phyloP scores from a whole-genome alignment of 1,284 basidiomycete species.

The Cryptococcus neoformans region DNA sequence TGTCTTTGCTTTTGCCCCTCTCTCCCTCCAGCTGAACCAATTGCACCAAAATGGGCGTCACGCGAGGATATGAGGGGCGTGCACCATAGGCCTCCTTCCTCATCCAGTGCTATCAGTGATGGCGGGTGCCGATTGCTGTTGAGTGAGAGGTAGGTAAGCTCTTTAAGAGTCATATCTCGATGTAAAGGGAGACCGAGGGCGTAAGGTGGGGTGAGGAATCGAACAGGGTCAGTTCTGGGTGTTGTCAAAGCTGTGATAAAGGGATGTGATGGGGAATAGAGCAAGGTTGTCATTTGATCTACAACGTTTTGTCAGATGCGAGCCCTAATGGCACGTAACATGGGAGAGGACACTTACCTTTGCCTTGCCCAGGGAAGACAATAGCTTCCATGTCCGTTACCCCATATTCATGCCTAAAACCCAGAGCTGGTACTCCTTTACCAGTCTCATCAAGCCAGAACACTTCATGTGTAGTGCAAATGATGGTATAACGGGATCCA shows the following conservation, averaged over 20 bases:
- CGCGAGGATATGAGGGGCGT: background rate
- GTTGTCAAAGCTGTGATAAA: constrained; percentile 16
- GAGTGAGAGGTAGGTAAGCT: background rate
- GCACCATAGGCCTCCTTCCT: constrained; percentile 6
- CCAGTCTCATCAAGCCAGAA: constrained; percentile 36
- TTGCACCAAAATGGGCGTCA: background rate
- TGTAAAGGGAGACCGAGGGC: constrained; percentile 2
- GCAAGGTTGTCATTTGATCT: constrained; percentile 5
- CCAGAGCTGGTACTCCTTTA: constrained; percentile 11
- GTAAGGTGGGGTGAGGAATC: constrained; percentile 17
- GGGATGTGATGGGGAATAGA: constrained; percentile 18
- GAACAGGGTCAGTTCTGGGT: constrained; percentile 10
- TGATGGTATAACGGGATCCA: constrained; percentile 11
- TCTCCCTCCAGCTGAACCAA: background rate
- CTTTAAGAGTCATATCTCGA: background rate
- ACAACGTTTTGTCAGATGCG: too few relatives aligned
- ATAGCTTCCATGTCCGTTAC: constrained; percentile 18
- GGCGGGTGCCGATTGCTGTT: constrained; percentile 1
- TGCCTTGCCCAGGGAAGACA: constrained; percentile 6
- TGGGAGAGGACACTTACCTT: constrained; percentile 2
- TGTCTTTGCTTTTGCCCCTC: background rate
- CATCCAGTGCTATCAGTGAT: constrained; percentile 5
- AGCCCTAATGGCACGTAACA: background rate
- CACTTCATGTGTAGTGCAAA: constrained; percentile 29
- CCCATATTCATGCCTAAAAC: constrained; percentile 34